Conservation (phyloP, 768 basidiomycete species). For the Serendipita sp. region DNA sequence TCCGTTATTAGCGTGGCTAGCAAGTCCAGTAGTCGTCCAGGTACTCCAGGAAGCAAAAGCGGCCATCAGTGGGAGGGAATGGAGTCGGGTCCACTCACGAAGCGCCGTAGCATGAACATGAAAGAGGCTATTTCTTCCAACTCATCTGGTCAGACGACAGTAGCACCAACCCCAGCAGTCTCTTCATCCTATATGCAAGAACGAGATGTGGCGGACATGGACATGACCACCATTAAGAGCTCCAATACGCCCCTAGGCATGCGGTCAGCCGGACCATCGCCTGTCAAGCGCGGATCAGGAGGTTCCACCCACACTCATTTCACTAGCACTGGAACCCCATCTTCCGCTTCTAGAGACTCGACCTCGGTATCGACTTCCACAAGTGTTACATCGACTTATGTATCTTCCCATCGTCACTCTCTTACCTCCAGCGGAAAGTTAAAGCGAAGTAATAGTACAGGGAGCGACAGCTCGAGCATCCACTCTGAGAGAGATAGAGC, state of each 20-base stretch:
- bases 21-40: slow-evolving; percentile 50
- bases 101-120: slow-evolving; percentile 14
- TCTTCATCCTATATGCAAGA: not conserved
- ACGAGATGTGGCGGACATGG: not conserved
- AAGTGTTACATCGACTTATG: slow-evolving; percentile 62
- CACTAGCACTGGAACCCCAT: slow-evolving; percentile 49
- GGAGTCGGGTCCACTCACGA: slow-evolving; percentile 17
- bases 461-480: slow-evolving; percentile 68
- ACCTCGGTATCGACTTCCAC: slow-evolving; percentile 66
- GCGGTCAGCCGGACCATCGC: slow-evolving; percentile 8
- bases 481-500: slow-evolving; percentile 62
- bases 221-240: slow-evolving; percentile 1
- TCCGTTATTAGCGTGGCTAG: slow-evolving; percentile 48
- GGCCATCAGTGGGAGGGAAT: slow-evolving; percentile 55
- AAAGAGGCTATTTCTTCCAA: slow-evolving; percentile 10
- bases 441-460: slow-evolving; percentile 56
- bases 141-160: slow-evolving; percentile 6
- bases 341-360: slow-evolving; percentile 67
- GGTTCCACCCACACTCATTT: slow-evolving; percentile 55
- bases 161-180: slow-evolving; percentile 3
- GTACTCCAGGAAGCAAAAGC: slow-evolving; percentile 52
- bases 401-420: slow-evolving; percentile 51
- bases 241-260: slow-evolving; percentile 4
- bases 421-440: slow-evolving; percentile 35
- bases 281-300: slow-evolving; percentile 68